Percentiles rank a stretch among this genome's conserved stretches.
These are phyloP conservation scores for Beauveria medogensis DNA, from an alignment of 2,329 filamentous ascomycete genomes.

Conservation along the genomic window DNA sequence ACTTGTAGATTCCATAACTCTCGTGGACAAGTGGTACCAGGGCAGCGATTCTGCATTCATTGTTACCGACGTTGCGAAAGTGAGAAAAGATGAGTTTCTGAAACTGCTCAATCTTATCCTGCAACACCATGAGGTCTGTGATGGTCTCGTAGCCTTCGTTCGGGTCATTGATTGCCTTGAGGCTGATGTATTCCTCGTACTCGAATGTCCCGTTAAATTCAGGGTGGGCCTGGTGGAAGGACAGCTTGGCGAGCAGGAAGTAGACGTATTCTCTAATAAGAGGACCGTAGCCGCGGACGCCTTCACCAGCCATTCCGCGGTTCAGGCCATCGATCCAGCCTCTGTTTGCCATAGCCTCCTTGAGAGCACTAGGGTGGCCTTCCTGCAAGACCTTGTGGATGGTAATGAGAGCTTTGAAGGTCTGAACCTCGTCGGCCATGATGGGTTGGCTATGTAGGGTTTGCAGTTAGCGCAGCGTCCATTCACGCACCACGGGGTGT, in stretches of 20 bases:
- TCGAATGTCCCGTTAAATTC: constrained; percentile 99
- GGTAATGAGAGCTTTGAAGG: constrained; percentile 96
- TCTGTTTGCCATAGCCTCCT: constrained; percentile 81
- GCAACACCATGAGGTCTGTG: constrained; percentile 87
- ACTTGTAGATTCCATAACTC: constrained; percentile 99
- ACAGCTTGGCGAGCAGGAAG: constrained; percentile 87
- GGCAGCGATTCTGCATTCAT: constrained; percentile 92
- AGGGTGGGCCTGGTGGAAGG: constrained; percentile 93
- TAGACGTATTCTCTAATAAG: constrained; percentile 96
- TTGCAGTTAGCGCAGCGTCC: not conserved
- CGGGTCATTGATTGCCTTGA: constrained; percentile 97
- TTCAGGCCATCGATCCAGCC: constrained; percentile 90
- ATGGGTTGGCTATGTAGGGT: constrained; percentile 69
- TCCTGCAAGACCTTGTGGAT: constrained; percentile 97
- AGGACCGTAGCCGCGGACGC: constrained; percentile 80
- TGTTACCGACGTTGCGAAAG: constrained; percentile 84
- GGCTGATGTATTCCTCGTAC: constrained; percentile 96
- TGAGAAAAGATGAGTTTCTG: constrained; percentile 98
- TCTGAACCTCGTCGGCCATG: constrained; percentile 95
- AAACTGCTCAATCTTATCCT: constrained; percentile 97
- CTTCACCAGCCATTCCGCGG: constrained; percentile 73
- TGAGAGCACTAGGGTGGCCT: constrained; percentile 79
- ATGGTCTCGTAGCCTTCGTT: constrained; percentile 98
- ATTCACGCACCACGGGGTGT: not conserved
- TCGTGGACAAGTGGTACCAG: constrained; percentile 91